Base-by-base conservation (phyloP, 2,329 filamentous ascomycete species). In the Colletotrichum sojae region DNA sequence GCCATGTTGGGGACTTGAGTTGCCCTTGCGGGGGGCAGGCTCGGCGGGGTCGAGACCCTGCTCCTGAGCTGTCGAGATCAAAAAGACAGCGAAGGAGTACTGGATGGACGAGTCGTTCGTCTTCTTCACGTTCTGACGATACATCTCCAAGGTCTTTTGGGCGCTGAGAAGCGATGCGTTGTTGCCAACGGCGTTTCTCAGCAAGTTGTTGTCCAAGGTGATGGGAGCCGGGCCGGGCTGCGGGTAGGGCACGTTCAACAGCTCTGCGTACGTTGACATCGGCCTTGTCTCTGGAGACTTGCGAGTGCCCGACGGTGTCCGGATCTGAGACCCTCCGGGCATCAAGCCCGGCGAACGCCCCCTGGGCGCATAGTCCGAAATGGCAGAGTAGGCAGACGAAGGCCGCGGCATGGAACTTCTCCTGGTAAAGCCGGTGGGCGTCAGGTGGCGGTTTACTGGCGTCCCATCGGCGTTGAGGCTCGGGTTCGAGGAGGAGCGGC, bases 61-160 rank as follows among this genome's bases (percentile, higher is more conserved):
- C 77, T 97, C 93, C 78, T 94, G 92, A 48, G 95, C 95, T 2
- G 94, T 92, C 54, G 95, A 93, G 73, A 98, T 92, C 84, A 99
- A 90, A 79, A 97, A 97, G 45, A 98, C 89, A 2, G 96, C 96
- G 81, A 99, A 98, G 36, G 97, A 96, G 80, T 98, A 98, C 80
- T 98, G 94, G 40, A 97, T 93, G 4, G 92, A 91, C 16, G 91
- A 87, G 79, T 98, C 94, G 71, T 92, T 96, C 3, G 96, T 97
- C 84, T 99, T 99, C 83, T 98, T 98, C 67, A 98, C 94, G 76
- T 98, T 99, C 63, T 92, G 91, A 52, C 95, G 89, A 80, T 99
- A 99, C 95, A 98, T 98, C 63, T 98, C 95, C 56, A 99, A 88
- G 2, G 96, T 99, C 82, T 98, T 95, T 77, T 95, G 93, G 40